Evolutionary conservation across 352 stramenopile genomes (phyloP).

Genomic region (Phytophthora kernoviae): DNA sequence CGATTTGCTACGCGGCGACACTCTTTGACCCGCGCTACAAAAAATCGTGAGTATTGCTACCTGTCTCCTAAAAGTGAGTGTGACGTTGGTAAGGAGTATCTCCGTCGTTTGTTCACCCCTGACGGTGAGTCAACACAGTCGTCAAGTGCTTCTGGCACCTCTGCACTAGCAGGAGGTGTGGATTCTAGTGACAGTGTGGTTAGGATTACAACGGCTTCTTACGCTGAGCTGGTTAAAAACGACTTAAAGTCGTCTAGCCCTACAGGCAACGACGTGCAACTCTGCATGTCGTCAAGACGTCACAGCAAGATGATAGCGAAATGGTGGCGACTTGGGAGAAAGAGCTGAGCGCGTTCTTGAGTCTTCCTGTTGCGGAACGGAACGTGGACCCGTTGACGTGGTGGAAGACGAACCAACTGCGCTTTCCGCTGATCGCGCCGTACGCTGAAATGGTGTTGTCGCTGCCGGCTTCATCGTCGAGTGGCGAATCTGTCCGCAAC

Average conservation of each 20-base stretch:
- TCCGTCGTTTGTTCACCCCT: constrained; percentile 61
- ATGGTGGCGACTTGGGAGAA: constrained; percentile 75
- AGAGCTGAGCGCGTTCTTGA: constrained; percentile 75
- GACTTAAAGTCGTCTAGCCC: constrained; percentile 13
- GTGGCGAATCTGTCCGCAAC: constrained; percentile 53
- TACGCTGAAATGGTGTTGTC: constrained; percentile 80
- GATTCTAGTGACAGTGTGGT: constrained; percentile 22
- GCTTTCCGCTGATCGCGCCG: constrained; percentile 76
- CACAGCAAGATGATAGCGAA: constrained; percentile 47
- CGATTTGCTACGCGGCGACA: constrained; percentile 72
- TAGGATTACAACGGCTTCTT: constrained; percentile 28
- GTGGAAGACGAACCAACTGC: constrained; percentile 83
- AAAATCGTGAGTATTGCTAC: constrained; percentile 82
- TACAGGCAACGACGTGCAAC: constrained; percentile 23
- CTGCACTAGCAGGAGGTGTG: constrained; percentile 5
- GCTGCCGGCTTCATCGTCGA: constrained; percentile 66
- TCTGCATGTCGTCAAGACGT: too few species aligned
- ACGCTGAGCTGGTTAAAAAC: constrained; percentile 33
- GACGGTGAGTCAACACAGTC: constrained; percentile 29
- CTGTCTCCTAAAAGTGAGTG: constrained; percentile 57
- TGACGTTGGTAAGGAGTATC: constrained; percentile 54
- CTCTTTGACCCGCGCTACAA: constrained; percentile 85
- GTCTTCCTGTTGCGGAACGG: constrained; percentile 70
- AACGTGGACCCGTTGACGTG: constrained; percentile 75
- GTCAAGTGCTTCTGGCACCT: constrained; percentile 15